Conservation (phyloP, 306 rosid species). For the Senna tora region DNA sequence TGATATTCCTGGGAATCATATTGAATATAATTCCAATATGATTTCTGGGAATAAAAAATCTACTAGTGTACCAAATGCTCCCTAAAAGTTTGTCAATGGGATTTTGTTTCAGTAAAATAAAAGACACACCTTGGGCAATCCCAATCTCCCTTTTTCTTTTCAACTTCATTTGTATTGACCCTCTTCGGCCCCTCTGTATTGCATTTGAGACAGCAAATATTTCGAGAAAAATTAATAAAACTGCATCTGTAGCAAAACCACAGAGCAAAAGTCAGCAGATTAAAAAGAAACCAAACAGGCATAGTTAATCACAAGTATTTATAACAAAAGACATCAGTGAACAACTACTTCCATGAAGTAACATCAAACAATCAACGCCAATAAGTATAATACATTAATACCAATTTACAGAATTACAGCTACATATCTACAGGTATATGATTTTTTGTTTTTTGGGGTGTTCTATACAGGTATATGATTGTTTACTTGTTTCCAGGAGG, state of each 20-base stretch:
- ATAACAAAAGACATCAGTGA: background rate
- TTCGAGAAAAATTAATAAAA: slow-evolving; percentile 84
- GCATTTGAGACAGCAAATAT: slow-evolving; percentile 70
- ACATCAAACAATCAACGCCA: background rate
- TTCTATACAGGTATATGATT: background rate
- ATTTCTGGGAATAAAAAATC: no score
- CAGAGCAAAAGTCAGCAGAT: slow-evolving; percentile 37
- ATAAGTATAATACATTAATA: background rate
- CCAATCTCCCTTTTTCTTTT: slow-evolving; percentile 94
- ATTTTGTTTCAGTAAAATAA: slow-evolving; percentile 19
- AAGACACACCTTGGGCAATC: slow-evolving; percentile 68
- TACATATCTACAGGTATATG: background rate
- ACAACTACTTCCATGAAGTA: background rate
- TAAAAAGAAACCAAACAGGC: slow-evolving; percentile 15
- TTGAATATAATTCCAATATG: no score
- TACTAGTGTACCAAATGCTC: no score
- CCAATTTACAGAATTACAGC: background rate
- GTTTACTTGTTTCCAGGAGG: background rate
- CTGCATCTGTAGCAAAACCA: slow-evolving; percentile 67
- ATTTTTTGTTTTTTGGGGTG: no score
- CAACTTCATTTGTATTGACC: slow-evolving; percentile 35
- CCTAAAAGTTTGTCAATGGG: slow-evolving; percentile 23
- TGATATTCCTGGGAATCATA: no score
- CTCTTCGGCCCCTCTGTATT: slow-evolving; percentile 61
- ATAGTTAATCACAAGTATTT: slow-evolving; percentile 30